Evolutionary conservation across 257 asterid species (phyloP).

Genomic region (Solanum commersonii): DNA sequence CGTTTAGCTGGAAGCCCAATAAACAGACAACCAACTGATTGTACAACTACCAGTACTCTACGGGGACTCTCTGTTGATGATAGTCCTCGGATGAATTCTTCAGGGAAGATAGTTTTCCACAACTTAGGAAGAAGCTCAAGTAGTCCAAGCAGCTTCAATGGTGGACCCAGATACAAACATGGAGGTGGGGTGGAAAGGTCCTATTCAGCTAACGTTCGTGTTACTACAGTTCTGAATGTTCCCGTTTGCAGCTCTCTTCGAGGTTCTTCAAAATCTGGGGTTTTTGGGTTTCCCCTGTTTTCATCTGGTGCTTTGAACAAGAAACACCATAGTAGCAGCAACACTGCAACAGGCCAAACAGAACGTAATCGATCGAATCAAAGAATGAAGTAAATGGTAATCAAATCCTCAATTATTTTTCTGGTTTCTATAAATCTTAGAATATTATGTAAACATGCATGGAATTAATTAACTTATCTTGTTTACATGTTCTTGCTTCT

Average conservation of each 20-base stretch:
- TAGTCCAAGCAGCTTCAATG: slow-evolving; percentile 78
- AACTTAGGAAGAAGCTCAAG: slow-evolving; percentile 88
- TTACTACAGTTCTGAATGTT: slow-evolving; percentile 84
- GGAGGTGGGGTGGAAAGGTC: slow-evolving; percentile 78
- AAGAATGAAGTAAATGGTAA: slow-evolving; percentile 5
- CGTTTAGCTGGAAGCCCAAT: slow-evolving; percentile 7
- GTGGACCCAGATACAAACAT: slow-evolving; percentile 43
- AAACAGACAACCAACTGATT: slow-evolving; percentile 22
- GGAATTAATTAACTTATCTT: neutral
- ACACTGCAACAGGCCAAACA: slow-evolving; percentile 19
- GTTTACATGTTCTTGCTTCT: neutral
- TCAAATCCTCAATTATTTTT: neutral
- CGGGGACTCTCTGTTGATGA: slow-evolving; percentile 46
- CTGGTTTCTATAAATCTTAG: neutral
- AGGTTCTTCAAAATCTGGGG: slow-evolving; percentile 74
- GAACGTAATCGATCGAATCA: slow-evolving; percentile 33
- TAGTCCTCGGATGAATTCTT: slow-evolving; percentile 91
- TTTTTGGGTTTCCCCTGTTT: slow-evolving; percentile 71
- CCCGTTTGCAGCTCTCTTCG: slow-evolving; percentile 69
- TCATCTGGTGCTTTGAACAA: slow-evolving; percentile 30
- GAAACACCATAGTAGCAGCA: slow-evolving; percentile 6
- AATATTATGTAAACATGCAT: neutral
- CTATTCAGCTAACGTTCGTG: slow-evolving; percentile 79
- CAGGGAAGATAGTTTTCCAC: slow-evolving; percentile 81
- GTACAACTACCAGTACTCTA: neutral